These are phyloP conservation scores for Hymenoscyphus fructigenus DNA, from an alignment of 2,329 filamentous ascomycete genomes.

Conservation along the genomic window DNA sequence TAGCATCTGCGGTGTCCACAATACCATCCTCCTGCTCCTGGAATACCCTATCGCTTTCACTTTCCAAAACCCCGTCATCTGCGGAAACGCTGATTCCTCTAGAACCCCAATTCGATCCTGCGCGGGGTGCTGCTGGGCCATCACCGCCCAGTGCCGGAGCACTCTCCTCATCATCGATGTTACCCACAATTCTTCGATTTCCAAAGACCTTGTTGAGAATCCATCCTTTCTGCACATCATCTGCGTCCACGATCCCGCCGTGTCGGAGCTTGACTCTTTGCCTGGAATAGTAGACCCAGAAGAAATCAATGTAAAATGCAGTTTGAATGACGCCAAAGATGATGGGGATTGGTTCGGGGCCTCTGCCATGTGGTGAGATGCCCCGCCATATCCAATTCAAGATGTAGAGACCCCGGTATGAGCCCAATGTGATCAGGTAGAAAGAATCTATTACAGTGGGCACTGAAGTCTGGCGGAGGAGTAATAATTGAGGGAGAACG, in stretches of 20 bases:
- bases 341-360: slow-evolving; percentile 71
- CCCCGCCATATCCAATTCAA: slow-evolving; percentile 83
- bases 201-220: slow-evolving; percentile 77
- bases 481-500: slow-evolving; percentile 85
- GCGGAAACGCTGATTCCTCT: slow-evolving; percentile 66
- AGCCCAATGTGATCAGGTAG: slow-evolving; percentile 84
- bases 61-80: slow-evolving; percentile 57
- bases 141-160: slow-evolving; percentile 30
- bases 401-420: slow-evolving; percentile 86
- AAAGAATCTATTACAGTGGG: slow-evolving; percentile 97
- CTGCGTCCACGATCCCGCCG: slow-evolving; percentile 84
- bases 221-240: slow-evolving; percentile 84
- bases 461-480: slow-evolving; percentile 90
- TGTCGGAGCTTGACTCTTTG: slow-evolving; percentile 91
- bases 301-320: slow-evolving; percentile 87
- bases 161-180: slow-evolving; percentile 27
- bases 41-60: slow-evolving; percentile 47
- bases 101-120: slow-evolving; percentile 52
- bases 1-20: slow-evolving; percentile 55
- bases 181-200: slow-evolving; percentile 55
- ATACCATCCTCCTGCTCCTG: slow-evolving; percentile 44
- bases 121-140: slow-evolving; percentile 16
- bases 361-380: slow-evolving; percentile 57
- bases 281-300: slow-evolving; percentile 93
- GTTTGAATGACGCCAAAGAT: slow-evolving; percentile 90